These are phyloP conservation scores for Scheffersomyces titani DNA, from an alignment of 1,139 yeast genomes.

Conservation along the genomic window DNA sequence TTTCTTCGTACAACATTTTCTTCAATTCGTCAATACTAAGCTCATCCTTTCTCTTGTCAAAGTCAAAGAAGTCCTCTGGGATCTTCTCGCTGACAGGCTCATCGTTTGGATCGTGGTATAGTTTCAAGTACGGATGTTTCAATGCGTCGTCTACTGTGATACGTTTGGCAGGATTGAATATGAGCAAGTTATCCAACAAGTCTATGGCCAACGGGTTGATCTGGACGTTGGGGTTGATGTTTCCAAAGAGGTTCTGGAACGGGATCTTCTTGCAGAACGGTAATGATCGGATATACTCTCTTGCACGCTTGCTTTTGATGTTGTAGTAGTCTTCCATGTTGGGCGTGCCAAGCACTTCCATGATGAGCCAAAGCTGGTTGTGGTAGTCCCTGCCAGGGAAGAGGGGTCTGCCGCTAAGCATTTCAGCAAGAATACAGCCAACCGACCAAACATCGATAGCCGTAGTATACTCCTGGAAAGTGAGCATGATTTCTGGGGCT, in stretches of 20 bases:
- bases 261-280: conserved; percentile 65
- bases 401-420: conserved; percentile 81
- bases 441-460: conserved; percentile 98
- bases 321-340: conserved; percentile 75
- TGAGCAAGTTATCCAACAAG: conserved; percentile 68
- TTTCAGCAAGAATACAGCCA: conserved; percentile 94
- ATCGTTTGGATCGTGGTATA: conserved; percentile 81
- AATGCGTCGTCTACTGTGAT: conserved; percentile 81
- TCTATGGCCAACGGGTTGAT: conserved; percentile 75
- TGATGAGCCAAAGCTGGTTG: conserved; percentile 82
- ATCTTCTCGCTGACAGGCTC: conserved; percentile 79
- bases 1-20: conserved; percentile 65
- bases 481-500: conserved; percentile 96
- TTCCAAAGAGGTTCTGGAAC: conserved; percentile 27
- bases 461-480: conserved; percentile 88
- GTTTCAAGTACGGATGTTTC: conserved; percentile 74
- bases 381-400: conserved; percentile 96
- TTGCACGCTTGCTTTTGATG: conserved; percentile 80
- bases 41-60: conserved; percentile 74
- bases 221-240: conserved; percentile 7
- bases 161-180: conserved; percentile 79
- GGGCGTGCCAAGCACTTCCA: conserved; percentile 92
- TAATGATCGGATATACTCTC: conserved; percentile 77
- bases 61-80: conserved; percentile 77
- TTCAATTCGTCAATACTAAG: conserved; percentile 72